Base-by-base conservation (phyloP, 2,329 filamentous ascomycete genomes). In the Pseudovirgaria hyperparasitica region DNA sequence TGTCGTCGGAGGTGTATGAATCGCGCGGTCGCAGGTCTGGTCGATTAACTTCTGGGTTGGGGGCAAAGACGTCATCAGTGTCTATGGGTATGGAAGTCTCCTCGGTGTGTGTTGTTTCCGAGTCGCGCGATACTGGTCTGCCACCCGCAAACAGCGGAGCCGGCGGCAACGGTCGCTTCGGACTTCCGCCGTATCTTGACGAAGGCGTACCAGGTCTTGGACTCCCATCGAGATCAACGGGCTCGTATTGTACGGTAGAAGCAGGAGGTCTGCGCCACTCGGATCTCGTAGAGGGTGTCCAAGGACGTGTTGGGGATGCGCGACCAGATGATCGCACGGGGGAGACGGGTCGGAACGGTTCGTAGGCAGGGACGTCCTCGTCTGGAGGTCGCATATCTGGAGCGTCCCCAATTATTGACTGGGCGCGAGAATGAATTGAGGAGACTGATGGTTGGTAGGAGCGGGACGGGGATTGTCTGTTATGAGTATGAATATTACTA, bases 161-260 rank as follows among this genome's bases (percentile, higher is more conserved):
- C 0, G 85, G 84, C 3, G 90, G 90, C 17, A 96, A 63, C 4
- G 87, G 87, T 30, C 87, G 70, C 40, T 84, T 72, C 8, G 86
- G 82, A 46, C 84, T 92, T 4, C 85, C 81, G 12, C 85, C 81
- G 50, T 96, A 94, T 49, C 75, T 70, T 2, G 84, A 87, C 1
- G 85, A 85, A 2, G 87, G 85, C 1, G 87, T 94, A 5, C 87
- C 87, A 2, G 90, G 87, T 32, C 90, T 65, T 5, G 90, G 86
- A 35, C 73, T 86, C 25, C 90, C 90, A 45, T 96, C 87, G 32
- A 96, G 57, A 41, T 94, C 86, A 13, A 76, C 67, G 0, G 85
- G 82, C 53, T 96, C 90, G 53, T 90, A 96, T 4, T 74, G 67
- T 14, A 77, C 61, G 38, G 65, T 74, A 1, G 75, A 71, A 1